A percentile compares a stretch with the other conserved stretches of the same genome.
These are phyloP conservation scores for Fimicolochytrium jonesii DNA, from an alignment of 192 early-diverging fungal species.

Conservation along the genomic window DNA sequence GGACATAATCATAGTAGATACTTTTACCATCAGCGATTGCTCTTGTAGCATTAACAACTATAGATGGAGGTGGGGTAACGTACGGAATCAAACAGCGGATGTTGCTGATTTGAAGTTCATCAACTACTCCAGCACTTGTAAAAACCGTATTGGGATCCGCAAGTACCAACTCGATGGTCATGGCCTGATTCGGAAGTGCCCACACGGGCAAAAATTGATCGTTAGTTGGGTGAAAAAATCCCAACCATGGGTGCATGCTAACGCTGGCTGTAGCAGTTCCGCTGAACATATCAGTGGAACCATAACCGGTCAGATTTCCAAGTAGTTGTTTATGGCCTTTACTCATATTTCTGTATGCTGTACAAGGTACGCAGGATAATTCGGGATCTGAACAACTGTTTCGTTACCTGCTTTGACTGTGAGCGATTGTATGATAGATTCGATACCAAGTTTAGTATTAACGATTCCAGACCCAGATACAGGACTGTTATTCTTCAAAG, in stretches of 20 bases:
- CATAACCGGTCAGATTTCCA: background rate
- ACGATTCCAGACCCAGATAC: no score
- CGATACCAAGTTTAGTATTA: background rate
- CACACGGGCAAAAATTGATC: constrained; percentile 10
- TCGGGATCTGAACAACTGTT: background rate
- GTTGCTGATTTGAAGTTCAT: background rate
- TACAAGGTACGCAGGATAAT: background rate
- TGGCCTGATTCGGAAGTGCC: constrained; percentile 5
- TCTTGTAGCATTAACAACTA: background rate
- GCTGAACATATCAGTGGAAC: constrained; percentile 3
- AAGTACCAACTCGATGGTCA: background rate
- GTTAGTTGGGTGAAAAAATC: constrained; percentile 14
- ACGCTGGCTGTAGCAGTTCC: background rate
- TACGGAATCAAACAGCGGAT: background rate
- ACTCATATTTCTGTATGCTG: background rate
- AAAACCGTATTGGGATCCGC: constrained; percentile 4
- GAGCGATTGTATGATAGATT: no score
- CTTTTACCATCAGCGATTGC: constrained; percentile 2
- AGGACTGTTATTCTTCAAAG: no score
- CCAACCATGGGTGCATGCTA: constrained; percentile 1
- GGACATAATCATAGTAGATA: constrained; percentile 18
- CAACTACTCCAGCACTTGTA: background rate
- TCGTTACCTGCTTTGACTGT: constrained; percentile 12
- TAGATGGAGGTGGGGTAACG: background rate
- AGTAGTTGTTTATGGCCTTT: background rate